These are phyloP conservation scores for Polygonum maritimum DNA, from an alignment of 148 eudicot genomes.

Conservation along the genomic window DNA sequence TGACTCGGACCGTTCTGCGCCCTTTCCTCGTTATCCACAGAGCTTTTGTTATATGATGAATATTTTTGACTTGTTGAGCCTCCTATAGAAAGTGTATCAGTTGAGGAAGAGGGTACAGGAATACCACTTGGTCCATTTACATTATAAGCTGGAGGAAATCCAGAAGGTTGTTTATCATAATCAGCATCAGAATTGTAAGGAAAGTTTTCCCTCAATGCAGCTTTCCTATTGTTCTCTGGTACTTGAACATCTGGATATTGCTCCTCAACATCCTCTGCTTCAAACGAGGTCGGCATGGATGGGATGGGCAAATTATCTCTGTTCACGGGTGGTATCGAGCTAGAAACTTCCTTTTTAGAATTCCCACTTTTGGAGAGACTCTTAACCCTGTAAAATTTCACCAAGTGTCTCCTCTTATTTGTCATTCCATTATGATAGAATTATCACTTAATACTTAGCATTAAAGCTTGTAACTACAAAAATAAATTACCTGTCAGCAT, in stretches of 20 bases:
- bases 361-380: constrained; percentile 91
- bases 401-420: neutral
- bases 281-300: constrained; percentile 39
- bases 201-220: constrained; percentile 37
- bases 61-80: constrained; percentile 28
- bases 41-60: neutral
- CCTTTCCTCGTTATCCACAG: constrained; percentile 41
- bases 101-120: constrained; percentile 12
- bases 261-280: constrained; percentile 45
- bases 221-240: constrained; percentile 49
- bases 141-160: constrained; percentile 33
- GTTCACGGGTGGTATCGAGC: constrained; percentile 36
- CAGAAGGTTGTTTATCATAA: constrained; percentile 38
- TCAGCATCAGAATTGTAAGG: constrained; percentile 41
- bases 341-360: constrained; percentile 56
- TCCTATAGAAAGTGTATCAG: constrained; percentile 5
- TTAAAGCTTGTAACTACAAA: neutral
- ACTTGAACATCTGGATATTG: constrained; percentile 44
- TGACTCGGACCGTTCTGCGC: constrained; percentile 46
- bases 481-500: constrained; percentile 77
- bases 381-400: constrained; percentile 64
- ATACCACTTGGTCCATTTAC: constrained; percentile 34
- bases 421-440: neutral
- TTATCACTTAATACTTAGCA: neutral
- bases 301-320: constrained; percentile 51